Conservation (phyloP, 805 yeast genomes). For the Candida oleophila region DNA sequence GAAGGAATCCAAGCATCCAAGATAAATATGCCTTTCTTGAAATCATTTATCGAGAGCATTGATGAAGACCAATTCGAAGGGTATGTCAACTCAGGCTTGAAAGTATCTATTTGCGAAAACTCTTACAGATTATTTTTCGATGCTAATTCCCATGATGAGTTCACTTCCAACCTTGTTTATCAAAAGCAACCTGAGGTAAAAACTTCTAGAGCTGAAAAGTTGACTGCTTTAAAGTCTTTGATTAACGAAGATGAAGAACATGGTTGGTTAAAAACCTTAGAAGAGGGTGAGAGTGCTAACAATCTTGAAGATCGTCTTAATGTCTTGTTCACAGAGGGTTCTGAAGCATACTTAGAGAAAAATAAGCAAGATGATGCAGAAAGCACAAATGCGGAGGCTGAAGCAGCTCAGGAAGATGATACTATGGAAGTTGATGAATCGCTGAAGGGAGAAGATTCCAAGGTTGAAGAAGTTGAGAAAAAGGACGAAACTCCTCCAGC, state of each 20-base stretch:
- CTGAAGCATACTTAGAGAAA: conserved; percentile 22
- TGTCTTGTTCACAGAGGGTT: conserved; percentile 40
- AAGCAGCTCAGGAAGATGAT: conserved; percentile 9
- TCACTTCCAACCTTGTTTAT: conserved; percentile 59
- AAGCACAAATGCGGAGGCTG: conserved; percentile 10
- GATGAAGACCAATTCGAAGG: conserved; percentile 63
- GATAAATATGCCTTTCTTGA: conserved; percentile 77
- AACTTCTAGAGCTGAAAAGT: conserved; percentile 27
- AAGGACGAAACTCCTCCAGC: neutral
- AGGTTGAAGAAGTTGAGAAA: neutral
- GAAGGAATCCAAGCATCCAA: conserved; percentile 86
- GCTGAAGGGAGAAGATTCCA: conserved; percentile 7
- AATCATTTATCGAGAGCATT: conserved; percentile 52
- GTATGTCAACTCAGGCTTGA: conserved; percentile 63
- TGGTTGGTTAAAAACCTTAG: conserved; percentile 55
- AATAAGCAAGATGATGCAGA: conserved; percentile 14
- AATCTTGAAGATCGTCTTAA: conserved; percentile 28
- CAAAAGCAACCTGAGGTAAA: conserved; percentile 30
- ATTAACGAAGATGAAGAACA: conserved; percentile 45
- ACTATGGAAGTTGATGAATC: conserved; percentile 10
- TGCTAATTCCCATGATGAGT: conserved; percentile 74
- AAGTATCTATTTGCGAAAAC: conserved; percentile 75
- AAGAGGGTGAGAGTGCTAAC: conserved; percentile 35
- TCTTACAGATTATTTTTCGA: conserved; percentile 82
- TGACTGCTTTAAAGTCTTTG: conserved; percentile 32